phyloP scores from a whole-genome alignment of 2,329 filamentous ascomycete genomes.

The Xylariales sp. region DNA sequence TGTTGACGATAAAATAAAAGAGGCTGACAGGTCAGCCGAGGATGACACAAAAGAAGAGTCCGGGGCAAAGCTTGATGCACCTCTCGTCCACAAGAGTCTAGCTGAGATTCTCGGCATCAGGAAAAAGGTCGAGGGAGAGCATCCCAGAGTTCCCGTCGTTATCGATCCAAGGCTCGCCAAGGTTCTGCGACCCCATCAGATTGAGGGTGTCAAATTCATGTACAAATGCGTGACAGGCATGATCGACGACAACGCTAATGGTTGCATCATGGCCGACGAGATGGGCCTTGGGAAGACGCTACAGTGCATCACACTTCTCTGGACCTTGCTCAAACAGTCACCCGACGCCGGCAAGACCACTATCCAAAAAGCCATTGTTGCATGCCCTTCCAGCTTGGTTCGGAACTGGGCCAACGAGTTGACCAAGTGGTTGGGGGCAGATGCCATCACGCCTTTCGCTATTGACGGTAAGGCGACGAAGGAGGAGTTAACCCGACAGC shows the following conservation, averaged over 20 bases:
- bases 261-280: conserved; percentile 99
- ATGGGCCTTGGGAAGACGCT: conserved; percentile 98
- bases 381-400: conserved; percentile 94
- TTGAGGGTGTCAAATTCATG: conserved; percentile 98
- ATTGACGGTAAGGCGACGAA: conserved; percentile 97
- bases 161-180: conserved; percentile 92
- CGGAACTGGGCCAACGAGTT: conserved; percentile 98
- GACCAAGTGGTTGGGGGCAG: conserved; percentile 93
- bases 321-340: conserved; percentile 96
- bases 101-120: conserved; percentile 95
- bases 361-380: conserved; percentile 96
- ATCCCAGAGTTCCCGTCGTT: conserved; percentile 93
- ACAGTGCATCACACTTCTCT: conserved; percentile 96
- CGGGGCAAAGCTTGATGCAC: conserved; percentile 74
- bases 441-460: conserved; percentile 91
- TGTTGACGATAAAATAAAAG: conserved; percentile 81
- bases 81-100: conserved; percentile 91
- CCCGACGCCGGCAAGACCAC: conserved; percentile 93
- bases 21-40: conserved; percentile 59
- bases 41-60: conserved; percentile 55
- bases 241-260: conserved; percentile 92
- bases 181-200: conserved; percentile 93
- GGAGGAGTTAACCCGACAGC: conserved; percentile 87
- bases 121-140: conserved; percentile 83
- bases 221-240: conserved; percentile 95